Conservation (phyloP, 2,329 filamentous ascomycete species). For the Aspergillus felis region DNA sequence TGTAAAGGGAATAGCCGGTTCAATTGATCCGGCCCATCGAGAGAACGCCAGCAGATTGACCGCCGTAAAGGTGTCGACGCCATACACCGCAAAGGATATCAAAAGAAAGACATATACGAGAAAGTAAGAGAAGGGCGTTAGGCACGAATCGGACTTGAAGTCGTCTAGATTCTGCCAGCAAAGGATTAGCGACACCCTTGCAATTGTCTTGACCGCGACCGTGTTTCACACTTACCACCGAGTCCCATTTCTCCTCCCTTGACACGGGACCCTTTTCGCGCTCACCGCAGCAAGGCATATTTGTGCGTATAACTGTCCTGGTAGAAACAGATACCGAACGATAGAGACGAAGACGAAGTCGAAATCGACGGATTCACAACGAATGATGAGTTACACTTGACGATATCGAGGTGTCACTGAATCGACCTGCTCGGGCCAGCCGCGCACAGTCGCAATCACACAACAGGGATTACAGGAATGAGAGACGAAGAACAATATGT, state of each 20-base stretch:
- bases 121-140: constrained; percentile 72
- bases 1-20: constrained; percentile 70
- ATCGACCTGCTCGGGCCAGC: constrained; percentile 34
- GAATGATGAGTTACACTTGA: not conserved
- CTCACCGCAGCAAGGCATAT: constrained; percentile 65
- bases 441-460: constrained; percentile 25
- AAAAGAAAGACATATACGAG: constrained; percentile 79
- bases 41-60: constrained; percentile 87
- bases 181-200: constrained; percentile 1
- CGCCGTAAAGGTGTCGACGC: constrained; percentile 87
- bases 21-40: constrained; percentile 79
- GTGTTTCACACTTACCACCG: constrained; percentile 60
- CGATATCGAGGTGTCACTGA: too few species aligned
- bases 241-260: constrained; percentile 91
- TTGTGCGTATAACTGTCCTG: constrained; percentile 29
- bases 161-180: constrained; percentile 56
- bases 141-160: constrained; percentile 79
- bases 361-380: not conserved
- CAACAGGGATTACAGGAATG: not conserved
- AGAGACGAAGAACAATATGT: not conserved
- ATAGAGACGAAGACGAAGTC: not conserved
- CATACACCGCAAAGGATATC: constrained; percentile 79
- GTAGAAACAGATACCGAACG: constrained; percentile 17
- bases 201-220: not conserved
- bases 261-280: constrained; percentile 61